Conservation (phyloP, 495 filamentous ascomycete species). For the Xanthoparmelia taractica region DNA sequence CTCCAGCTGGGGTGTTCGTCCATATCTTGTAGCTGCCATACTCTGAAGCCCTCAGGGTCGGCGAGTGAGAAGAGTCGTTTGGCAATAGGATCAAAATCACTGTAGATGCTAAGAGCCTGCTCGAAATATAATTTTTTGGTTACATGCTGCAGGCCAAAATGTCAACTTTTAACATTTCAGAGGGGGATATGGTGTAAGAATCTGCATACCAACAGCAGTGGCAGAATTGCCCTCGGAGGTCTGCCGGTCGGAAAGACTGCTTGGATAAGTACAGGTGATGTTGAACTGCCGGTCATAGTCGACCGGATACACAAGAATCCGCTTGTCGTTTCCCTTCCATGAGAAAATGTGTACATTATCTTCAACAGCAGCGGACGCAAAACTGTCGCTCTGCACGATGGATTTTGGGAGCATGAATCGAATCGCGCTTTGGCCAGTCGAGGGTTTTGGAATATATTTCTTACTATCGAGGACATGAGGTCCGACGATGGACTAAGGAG, state of each 20-base stretch:
- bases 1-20: slow-evolving; percentile 2
- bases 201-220: background rate
- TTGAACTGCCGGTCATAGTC: background rate
- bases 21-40: slow-evolving; percentile 5
- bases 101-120: background rate
- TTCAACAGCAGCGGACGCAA: background rate
- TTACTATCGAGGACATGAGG: background rate
- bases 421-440: background rate
- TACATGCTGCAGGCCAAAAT: background rate
- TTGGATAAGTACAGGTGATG: background rate
- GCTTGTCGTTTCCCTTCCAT: slow-evolving; percentile 3
- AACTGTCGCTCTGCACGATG: background rate
- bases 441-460: background rate
- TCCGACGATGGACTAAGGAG: background rate
- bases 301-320: slow-evolving; percentile 6
- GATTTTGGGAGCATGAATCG: background rate
- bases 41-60: slow-evolving; percentile 1
- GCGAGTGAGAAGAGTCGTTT: background rate
- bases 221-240: background rate
- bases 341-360: slow-evolving; percentile 1
- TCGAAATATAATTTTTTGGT: background rate
- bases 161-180: too few species aligned
- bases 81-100: background rate
- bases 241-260: background rate
- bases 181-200: background rate